Base-by-base conservation (phyloP, 1,139 yeast species). In the Magnusiomyces paraingens region DNA sequence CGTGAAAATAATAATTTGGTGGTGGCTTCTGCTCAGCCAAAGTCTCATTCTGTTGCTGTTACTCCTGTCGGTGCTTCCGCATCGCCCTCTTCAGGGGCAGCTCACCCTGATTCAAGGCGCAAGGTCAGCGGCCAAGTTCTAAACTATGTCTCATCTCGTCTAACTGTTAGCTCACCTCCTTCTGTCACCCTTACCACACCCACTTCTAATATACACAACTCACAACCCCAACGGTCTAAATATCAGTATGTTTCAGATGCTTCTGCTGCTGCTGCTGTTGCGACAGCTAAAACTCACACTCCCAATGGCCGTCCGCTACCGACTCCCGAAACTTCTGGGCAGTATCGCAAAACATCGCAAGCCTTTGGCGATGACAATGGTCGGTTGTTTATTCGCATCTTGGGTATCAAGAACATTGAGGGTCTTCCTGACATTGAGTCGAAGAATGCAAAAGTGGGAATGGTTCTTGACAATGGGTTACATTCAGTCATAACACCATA, bases 381-480 rank as follows among this genome's bases (percentile, higher is more conserved):
- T 2, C 76, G 89, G 46, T 69, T 90, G 35, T 90, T 88, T 69
- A 74, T 90, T 48, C 75, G 84, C 54, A 76, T 90, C 22, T 73
- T 83, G 53, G 82, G 83, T 0, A 67, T 89, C 53, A 76, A 77
- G 59, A 80, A 79, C 49, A 67, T 88, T 43, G 71, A 72, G 10
- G 71, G 72, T 12, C 69, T 90, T 53, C 86, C 90, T 10, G 62
- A 59, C 1, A 80, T 81, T 50, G 69, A 70, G 20, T 65, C 68
- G 3, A 83, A 83, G 56, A 73, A 81, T 41, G 91, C 91, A 1
- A 77, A 78, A 53, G 83, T 87, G 69, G 80, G 82, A 48, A 65
- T 90, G 47, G 82, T 89, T 8, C 74, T 93, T 61, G 98, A 93
- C 68, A 93, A 93, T 68, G 96, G 97, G 1, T 82, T 85, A 42